Evolutionary conservation across 257 asterid genomes (phyloP), one percentile per base, ranked within the genome.

Genomic region (Solanum habrochaites): DNA sequence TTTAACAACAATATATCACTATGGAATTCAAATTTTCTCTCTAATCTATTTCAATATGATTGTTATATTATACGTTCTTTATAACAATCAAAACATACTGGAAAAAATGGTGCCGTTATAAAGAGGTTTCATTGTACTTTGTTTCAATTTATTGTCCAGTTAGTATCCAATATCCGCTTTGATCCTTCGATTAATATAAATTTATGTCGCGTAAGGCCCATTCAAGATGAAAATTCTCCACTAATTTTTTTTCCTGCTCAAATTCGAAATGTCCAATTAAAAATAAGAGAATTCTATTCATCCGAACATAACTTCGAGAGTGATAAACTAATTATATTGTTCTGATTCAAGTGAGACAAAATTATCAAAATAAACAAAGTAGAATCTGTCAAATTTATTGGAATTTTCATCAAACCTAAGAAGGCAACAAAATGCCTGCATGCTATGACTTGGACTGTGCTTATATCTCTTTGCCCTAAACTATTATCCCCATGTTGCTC

Each of bases 391-490:
- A 32, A 71, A 32, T 35, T 32, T 29, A 69, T 71, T 71, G 78
- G 45, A 71, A 18, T 32, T 71, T 21, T 71, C 42, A 71, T 71
- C 43, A 71, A 71, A 23, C 78, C 4, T 71, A 71, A 71, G 78
- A 71, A 32, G 45, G 15, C 49, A 35, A 72, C 80, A 35, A 72
- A 35, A 72, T 72, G 80, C 29, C 47, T 72, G 80, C 80, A 35
- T 72, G 47, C 83, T 9, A 7, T 77, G 83, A 14, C 39, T 43
- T 77, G 83, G 83, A 77, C 62, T 77, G 83, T 77, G 62, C 83
- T 77, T 77, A 14, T 77, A 77, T 77, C 83, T 78, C 83, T 78
- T 78, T 78, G 64, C 83, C 83, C 64, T 78, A 43, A 43, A 25
- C 40, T 25, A 25, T 45, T 43, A 45, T 78, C 40, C 40, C 83